Evolutionary conservation across 1,284 basidiomycete species (phyloP).

Genomic region (Microbotryum violaceum): DNA sequence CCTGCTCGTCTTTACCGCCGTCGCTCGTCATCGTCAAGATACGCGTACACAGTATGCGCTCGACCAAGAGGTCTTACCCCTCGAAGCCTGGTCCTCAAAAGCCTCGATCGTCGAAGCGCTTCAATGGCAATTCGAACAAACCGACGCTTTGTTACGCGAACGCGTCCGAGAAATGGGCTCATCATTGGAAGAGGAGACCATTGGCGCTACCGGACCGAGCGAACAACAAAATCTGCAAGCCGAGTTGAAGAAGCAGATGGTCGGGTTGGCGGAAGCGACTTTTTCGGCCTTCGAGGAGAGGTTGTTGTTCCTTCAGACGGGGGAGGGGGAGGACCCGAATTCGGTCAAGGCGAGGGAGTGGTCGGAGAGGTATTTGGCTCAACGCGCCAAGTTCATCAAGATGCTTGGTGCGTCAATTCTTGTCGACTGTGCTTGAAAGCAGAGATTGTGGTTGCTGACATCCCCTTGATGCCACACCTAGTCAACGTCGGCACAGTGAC

Average conservation of each 20-base stretch:
- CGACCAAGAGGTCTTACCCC: constrained; percentile 47
- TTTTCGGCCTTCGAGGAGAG: constrained; percentile 42
- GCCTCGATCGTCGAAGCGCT: constrained; percentile 60
- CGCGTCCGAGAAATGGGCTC: constrained; percentile 47
- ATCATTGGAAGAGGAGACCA: constrained; percentile 40
- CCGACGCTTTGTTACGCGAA: constrained; percentile 48
- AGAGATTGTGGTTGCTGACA: not conserved
- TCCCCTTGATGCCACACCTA: constrained; percentile 1
- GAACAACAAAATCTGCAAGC: constrained; percentile 35
- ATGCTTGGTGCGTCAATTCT: constrained; percentile 56
- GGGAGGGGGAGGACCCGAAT: constrained; percentile 13
- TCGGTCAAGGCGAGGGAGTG: constrained; percentile 52
- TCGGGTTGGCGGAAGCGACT: constrained; percentile 41
- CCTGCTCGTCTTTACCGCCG: constrained; percentile 63
- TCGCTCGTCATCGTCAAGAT: constrained; percentile 63
- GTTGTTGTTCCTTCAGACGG: constrained; percentile 39
- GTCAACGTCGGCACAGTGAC: constrained; percentile 38
- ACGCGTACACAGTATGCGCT: constrained; percentile 69
- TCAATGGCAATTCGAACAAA: constrained; percentile 63
- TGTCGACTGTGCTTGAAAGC: not conserved
- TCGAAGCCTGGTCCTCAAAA: constrained; percentile 74
- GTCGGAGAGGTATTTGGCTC: constrained; percentile 56
- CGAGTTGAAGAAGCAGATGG: constrained; percentile 42
- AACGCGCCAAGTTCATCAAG: constrained; percentile 65
- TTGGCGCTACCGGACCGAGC: constrained; percentile 25